Conservation (phyloP, 208 protist species). For the Trypanosoma boissoni region DNA sequence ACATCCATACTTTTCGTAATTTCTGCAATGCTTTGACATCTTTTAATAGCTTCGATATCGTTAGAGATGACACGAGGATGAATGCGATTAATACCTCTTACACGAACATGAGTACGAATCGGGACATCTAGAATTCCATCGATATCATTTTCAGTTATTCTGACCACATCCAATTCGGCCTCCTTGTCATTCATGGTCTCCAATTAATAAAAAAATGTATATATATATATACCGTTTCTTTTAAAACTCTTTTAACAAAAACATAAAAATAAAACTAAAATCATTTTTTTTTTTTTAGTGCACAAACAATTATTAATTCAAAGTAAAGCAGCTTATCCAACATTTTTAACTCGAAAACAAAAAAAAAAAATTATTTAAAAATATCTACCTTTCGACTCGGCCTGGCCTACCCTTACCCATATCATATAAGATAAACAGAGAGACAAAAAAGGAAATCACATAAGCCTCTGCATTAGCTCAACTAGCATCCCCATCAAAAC, state of each 20-base stretch:
- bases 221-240: slow-evolving; percentile 20
- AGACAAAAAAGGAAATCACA: no score
- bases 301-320: neutral
- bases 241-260: no score
- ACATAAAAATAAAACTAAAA: no score
- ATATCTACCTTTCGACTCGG: no score
- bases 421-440: no score
- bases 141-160: slow-evolving; percentile 57
- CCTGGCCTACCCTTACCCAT: no score
- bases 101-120: slow-evolving; percentile 66
- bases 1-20: slow-evolving; percentile 49
- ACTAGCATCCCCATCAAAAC: no score
- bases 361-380: slow-evolving; percentile 8
- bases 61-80: slow-evolving; percentile 65
- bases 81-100: slow-evolving; percentile 47
- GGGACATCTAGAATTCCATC: slow-evolving; percentile 34
- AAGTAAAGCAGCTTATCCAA: no score
- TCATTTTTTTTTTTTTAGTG: neutral
- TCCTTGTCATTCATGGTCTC: slow-evolving; percentile 8
- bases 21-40: slow-evolving; percentile 56
- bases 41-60: slow-evolving; percentile 75
- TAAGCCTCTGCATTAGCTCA: no score
- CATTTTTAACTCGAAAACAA: no score
- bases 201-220: slow-evolving; percentile 22
- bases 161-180: slow-evolving; percentile 27